phyloP scores from a whole-genome alignment of 345 rosid species.

The Raphanus raphanistrum region DNA sequence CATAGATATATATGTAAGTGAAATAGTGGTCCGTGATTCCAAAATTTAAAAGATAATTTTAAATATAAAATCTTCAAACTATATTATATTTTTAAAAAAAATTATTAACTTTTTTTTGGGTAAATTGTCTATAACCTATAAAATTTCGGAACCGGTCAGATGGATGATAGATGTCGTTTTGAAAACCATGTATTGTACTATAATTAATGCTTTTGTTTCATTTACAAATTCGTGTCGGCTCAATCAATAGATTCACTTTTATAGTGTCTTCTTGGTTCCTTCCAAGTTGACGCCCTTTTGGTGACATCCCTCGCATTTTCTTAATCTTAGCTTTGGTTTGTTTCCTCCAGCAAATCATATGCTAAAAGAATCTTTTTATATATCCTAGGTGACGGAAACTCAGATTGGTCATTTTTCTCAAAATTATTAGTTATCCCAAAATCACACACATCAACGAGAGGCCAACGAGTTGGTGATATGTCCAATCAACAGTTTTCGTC shows the following conservation, averaged over 20 bases:
- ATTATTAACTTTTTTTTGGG: too few relatives aligned
- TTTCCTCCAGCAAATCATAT: background rate
- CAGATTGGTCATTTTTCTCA: background rate
- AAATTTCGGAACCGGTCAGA: too few relatives aligned
- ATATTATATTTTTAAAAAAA: too few relatives aligned
- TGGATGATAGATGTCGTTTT: background rate
- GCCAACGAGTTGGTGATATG: conserved; percentile 27
- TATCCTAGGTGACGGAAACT: background rate
- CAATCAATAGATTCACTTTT: conserved; percentile 19
- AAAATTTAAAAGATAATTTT: too few relatives aligned
- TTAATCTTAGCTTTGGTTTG: background rate
- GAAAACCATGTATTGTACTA: too few relatives aligned
- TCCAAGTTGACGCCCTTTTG: conserved; percentile 8
- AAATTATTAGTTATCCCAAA: background rate
- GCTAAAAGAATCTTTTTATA: background rate
- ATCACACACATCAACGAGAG: background rate
- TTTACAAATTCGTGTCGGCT: conserved; percentile 23
- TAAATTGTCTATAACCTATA: too few relatives aligned
- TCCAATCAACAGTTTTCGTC: conserved; percentile 18
- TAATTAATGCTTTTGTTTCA: background rate
- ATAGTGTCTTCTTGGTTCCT: conserved; percentile 9
- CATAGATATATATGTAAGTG: too few relatives aligned
- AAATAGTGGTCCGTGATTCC: too few relatives aligned
- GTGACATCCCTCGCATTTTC: background rate
- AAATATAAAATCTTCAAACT: too few relatives aligned